Base-by-base conservation (phyloP, 1,139 yeast genomes). In the Yamadazyma diddensiae region DNA sequence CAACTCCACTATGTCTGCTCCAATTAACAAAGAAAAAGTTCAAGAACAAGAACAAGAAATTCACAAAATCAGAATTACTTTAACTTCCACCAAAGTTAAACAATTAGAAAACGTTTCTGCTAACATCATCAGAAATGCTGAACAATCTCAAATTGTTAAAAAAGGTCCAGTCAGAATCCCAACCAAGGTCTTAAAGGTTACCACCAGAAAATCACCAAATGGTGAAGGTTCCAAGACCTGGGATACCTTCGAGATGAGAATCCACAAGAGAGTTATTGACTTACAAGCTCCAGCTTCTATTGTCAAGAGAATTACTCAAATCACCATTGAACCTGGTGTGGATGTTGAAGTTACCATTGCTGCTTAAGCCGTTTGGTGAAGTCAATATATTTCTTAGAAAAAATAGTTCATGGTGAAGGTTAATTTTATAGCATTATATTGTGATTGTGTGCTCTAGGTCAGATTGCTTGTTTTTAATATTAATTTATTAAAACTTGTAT, bases 141-240 rank as follows among this genome's bases (percentile, higher is more conserved):
- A 75, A 68, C 78, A 76, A 69, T 73, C 79, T 73, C 71, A 82
- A 62, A 78, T 87, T 62, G 79, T 78, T 70, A 85, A 82, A 80
- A 86, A 87, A 80, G 99, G 99, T 63, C 98, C 98, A 57, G 96
- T 94, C 65, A 87, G 98, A 84, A 76, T 94, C 78, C 99, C 99
- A 77, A 94, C 98, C 75, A 94, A 90, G 84, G 94, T 85, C 58
- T 85, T 94, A 67, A 88, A 85, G 76, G 81, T 94, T 77, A 81
- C 95, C 77, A 92, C 99, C 85, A 90, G 99, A 86, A 94, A 94
- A 88, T 83, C 98, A 66, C 99, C 99, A 64, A 94, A 94, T 73
- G 99, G 99, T 90, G 97, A 94, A 80, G 99, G 99, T 90, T 92
- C 98, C 61, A 92, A 94, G 90, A 94, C 99, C 62, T 94, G 97